A percentile compares a stretch with the other conserved stretches of the same genome.
phyloP scores from a whole-genome alignment of 225 moss, liverwort and hornwort genomes.

The Sphagnum contortum region DNA sequence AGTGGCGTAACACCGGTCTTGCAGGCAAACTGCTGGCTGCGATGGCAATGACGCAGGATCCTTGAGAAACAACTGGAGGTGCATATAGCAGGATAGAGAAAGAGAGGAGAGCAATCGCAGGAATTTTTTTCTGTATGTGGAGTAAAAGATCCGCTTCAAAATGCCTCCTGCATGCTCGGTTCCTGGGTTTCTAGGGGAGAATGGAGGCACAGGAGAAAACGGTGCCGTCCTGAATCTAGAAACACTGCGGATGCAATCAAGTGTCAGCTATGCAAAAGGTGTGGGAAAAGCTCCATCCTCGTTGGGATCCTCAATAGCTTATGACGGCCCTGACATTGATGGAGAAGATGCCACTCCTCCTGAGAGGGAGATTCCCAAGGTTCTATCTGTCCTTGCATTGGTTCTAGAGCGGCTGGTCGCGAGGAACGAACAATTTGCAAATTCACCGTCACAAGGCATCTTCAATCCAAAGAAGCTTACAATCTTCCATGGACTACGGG shows the following conservation, averaged over 20 bases:
- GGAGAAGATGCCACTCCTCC: conserved; percentile 16
- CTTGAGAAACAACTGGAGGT: too few species aligned
- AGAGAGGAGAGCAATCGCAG: too few species aligned
- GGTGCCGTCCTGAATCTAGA: conserved; percentile 10
- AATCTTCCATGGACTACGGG: conserved; percentile 78
- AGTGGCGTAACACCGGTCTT: too few species aligned
- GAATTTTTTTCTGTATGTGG: too few species aligned
- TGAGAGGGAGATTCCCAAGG: conserved; percentile 59
- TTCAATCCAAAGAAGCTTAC: conserved; percentile 65
- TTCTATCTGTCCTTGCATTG: conserved; percentile 59
- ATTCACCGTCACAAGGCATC: conserved; percentile 30
- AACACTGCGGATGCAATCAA: conserved; percentile 13
- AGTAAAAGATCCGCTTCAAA: neutral
- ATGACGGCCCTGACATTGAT: conserved; percentile 16
- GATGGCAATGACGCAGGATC: too few species aligned
- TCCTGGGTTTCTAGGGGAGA: conserved; percentile 22
- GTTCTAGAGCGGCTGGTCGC: conserved; percentile 80
- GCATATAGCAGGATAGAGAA: too few species aligned
- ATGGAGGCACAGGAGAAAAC: conserved; percentile 14
- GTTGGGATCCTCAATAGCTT: conserved; percentile 15
- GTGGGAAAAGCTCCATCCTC: conserved; percentile 15
- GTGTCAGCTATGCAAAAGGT: conserved; percentile 9
- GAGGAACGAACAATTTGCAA: conserved; percentile 63
- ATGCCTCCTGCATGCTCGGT: conserved; percentile 43
- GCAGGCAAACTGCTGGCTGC: too few species aligned